Evolutionary conservation across 257 asterid genomes (phyloP).

Genomic region (Solanum pinnatisectum): DNA sequence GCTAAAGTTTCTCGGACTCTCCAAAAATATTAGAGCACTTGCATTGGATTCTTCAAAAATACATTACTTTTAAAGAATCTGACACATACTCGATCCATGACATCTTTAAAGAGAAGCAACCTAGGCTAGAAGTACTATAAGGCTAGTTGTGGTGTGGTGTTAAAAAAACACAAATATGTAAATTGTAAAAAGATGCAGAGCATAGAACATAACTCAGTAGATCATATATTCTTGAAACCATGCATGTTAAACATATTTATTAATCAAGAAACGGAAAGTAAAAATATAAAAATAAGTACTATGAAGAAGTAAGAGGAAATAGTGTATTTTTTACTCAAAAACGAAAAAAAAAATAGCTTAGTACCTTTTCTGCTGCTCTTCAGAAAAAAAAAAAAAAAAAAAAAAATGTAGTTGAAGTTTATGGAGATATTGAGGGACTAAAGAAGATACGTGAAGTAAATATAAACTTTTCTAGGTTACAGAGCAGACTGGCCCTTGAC

Average conservation of each 20-base stretch:
- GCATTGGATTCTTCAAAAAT: neutral
- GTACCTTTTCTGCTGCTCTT: neutral
- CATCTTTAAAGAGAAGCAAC: neutral
- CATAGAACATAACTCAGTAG: neutral
- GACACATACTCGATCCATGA: neutral
- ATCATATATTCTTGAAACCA: neutral
- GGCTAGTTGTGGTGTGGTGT: neutral
- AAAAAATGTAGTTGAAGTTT: too few species aligned
- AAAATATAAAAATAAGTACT: neutral
- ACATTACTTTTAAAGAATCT: neutral
- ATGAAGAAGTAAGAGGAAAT: neutral
- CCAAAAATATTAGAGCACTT: neutral
- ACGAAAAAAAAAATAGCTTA: neutral
- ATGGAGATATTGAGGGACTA: neutral
- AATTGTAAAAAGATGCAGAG: neutral
- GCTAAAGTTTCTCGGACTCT: neutral
- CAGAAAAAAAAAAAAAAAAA: too few species aligned
- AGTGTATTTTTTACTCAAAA: neutral
- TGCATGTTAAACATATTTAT: neutral
- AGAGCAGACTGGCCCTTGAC: neutral
- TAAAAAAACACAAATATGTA: neutral
- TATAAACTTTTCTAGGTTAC: neutral
- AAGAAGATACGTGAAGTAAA: neutral
- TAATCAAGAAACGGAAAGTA: neutral
- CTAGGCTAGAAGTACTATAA: neutral